Evolutionary conservation across 441 rosid species (phyloP).

Genomic region (Brassica balearica): DNA sequence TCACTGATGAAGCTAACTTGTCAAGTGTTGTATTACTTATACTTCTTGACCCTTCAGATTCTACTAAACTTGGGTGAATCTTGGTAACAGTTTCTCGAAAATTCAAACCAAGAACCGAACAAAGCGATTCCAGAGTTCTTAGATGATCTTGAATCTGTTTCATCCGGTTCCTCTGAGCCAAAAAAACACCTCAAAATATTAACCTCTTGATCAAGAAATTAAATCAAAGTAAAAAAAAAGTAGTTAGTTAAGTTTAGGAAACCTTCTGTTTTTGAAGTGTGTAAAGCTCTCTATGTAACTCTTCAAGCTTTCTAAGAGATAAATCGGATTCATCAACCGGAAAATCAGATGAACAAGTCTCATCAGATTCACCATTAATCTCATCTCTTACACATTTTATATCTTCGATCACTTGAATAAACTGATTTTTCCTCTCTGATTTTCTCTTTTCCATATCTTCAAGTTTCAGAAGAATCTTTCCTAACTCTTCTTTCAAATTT

Average conservation of each 20-base stretch:
- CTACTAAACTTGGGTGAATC: conserved; percentile 61
- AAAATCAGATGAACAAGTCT: conserved; percentile 39
- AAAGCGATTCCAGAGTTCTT: conserved; percentile 56
- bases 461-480: conserved; percentile 67
- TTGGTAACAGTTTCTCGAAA: conserved; percentile 52
- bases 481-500: conserved; percentile 78
- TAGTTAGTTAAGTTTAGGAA: conserved; percentile 10
- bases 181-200: conserved; percentile 1
- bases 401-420: conserved; percentile 66
- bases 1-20: conserved; percentile 55
- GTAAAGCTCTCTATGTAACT: conserved; percentile 70
- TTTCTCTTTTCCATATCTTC: conserved; percentile 82
- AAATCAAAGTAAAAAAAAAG: neutral
- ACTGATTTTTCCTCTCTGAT: conserved; percentile 72
- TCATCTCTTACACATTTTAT: conserved; percentile 60
- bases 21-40: conserved; percentile 63
- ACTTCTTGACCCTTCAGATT: conserved; percentile 61
- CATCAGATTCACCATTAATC: conserved; percentile 50
- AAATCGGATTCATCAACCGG: conserved; percentile 68
- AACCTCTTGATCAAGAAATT: conserved; percentile 20
- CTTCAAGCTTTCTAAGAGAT: conserved; percentile 83
- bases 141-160: conserved; percentile 76
- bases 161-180: conserved; percentile 65
- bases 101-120: conserved; percentile 76
- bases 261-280: conserved; percentile 83